Base-by-base conservation (phyloP, 2,329 filamentous ascomycete genomes). In the Dichotomopilus funicola region DNA sequence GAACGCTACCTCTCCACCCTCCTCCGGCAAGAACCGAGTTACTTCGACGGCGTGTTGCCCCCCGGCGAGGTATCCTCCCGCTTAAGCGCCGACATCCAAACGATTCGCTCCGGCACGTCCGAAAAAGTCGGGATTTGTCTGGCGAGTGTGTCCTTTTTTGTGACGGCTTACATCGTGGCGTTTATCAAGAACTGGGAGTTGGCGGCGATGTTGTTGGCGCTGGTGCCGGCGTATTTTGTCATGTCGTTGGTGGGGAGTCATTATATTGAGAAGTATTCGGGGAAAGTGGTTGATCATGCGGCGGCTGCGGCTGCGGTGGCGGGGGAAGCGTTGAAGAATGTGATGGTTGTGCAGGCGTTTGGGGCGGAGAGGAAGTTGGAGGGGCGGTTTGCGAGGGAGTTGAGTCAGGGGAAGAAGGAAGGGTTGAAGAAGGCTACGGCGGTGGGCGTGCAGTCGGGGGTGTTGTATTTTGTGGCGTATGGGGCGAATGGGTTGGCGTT, bases 61-160 rank as follows among this genome's bases (percentile, higher is more conserved):
- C 75, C 83, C 0, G 84, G 84, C 12, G 82, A 87, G 66, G 79
- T 87, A 6, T 77, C 81, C 1, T 80, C 81, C 8, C 76, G 85
- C n/a, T 77, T 89, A 46, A 84, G 83, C 65, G 74, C 76, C 50
- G 85, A 89, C 62, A 84, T 88, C 27, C 79, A 84, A 57, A 78
- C 81, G 0, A 83, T 89, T 53, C 85, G 85, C 60, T 78, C 79
- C 0, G 86, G 86, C 6, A 87, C 85, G 0, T 84, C 81, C 0
- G 86, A 88, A 68, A 89, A 89, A 67, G 84, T 87, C 11, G 85
- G 85, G 44, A 80, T 87, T 34, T 79, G 79, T 59, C 73, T 89
- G 6, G 76, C 78, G 27, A 84, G 78, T 52, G 68, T 81, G 7
- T 82, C 82, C 2, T 89, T 87, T 66, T 88, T 88, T 64, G 67